A percentile compares a stretch with the other conserved stretches of the same genome.
phyloP scores from a whole-genome alignment of 495 filamentous ascomycete genomes.

The Xylaria flabelliformis region DNA sequence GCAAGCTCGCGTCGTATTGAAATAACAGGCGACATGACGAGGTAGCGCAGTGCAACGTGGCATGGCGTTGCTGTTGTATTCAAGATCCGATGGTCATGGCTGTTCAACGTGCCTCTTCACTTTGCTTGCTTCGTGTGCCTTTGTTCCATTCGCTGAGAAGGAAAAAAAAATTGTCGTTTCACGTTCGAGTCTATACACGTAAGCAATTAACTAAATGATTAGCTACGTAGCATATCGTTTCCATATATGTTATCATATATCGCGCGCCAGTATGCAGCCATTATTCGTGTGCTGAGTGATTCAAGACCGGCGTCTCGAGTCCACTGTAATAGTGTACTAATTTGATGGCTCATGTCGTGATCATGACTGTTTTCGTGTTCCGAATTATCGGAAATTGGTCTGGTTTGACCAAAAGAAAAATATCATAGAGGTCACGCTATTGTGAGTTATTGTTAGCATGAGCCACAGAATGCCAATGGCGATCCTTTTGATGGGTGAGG shows the following conservation, averaged over 20 bases:
- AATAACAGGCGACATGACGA: neutral
- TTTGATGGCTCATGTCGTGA: neutral
- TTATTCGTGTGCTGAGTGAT: neutral
- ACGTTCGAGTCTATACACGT: neutral
- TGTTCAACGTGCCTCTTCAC: neutral
- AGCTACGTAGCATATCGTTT: neutral
- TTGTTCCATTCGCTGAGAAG: neutral
- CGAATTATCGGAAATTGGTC: conserved; percentile 7
- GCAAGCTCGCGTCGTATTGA: neutral
- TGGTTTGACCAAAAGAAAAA: neutral
- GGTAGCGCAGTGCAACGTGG: neutral
- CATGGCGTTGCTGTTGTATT: neutral
- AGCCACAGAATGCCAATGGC: neutral
- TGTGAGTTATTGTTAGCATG: neutral
- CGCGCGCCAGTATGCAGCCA: neutral
- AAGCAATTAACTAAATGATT: conserved; percentile 6
- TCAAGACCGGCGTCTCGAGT: neutral
- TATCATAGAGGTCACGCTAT: neutral
- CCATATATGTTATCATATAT: neutral
- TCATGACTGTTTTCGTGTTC: neutral
- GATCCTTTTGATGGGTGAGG: neutral
- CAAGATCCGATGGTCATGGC: neutral
- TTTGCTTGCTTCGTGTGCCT: neutral
- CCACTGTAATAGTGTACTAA: neutral
- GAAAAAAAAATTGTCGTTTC: neutral